Conservation (phyloP, 371 early-diverging fungal genomes). For the Funneliformis caledonium region DNA sequence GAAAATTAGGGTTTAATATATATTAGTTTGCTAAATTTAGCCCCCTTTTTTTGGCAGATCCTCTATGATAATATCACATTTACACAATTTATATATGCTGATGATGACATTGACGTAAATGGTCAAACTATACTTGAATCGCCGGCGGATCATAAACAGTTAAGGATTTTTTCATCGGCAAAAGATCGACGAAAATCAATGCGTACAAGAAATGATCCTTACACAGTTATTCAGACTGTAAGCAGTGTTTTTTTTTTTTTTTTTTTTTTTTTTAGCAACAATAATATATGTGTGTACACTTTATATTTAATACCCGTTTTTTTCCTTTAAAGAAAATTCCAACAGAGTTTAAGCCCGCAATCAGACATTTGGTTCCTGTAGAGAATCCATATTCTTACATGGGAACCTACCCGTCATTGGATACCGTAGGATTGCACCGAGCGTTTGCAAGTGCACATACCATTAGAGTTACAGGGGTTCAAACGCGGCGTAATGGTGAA, state of each 20-base stretch:
- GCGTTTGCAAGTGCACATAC: conserved; percentile 52
- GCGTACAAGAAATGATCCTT: conserved; percentile 46
- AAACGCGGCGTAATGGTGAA: conserved; percentile 43
- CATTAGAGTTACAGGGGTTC: conserved; percentile 52
- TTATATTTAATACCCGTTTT: neutral
- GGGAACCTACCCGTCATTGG: conserved; percentile 42
- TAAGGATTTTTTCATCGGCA: conserved; percentile 26
- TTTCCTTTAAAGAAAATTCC: conserved; percentile 15
- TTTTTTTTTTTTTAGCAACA: neutral
- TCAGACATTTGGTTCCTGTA: conserved; percentile 36
- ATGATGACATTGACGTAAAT: conserved; percentile 54
- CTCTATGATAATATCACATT: conserved; percentile 80
- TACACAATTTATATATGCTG: conserved; percentile 63
- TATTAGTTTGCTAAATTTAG: neutral
- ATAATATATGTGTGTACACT: neutral
- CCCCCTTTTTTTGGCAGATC: conserved; percentile 49
- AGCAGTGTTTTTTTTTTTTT: conserved; percentile 14
- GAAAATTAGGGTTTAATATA: too few species aligned
- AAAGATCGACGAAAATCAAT: conserved; percentile 21
- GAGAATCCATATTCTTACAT: conserved; percentile 52
- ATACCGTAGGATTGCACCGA: conserved; percentile 41
- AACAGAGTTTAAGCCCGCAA: conserved; percentile 33
- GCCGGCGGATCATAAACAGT: conserved; percentile 39
- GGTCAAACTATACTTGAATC: conserved; percentile 47
- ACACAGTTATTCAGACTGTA: conserved; percentile 52